A percentile compares a stretch with the other conserved stretches of the same genome.
phyloP scores from a whole-genome alignment of 345 rosid genomes.

The Arabis hirsuta region DNA sequence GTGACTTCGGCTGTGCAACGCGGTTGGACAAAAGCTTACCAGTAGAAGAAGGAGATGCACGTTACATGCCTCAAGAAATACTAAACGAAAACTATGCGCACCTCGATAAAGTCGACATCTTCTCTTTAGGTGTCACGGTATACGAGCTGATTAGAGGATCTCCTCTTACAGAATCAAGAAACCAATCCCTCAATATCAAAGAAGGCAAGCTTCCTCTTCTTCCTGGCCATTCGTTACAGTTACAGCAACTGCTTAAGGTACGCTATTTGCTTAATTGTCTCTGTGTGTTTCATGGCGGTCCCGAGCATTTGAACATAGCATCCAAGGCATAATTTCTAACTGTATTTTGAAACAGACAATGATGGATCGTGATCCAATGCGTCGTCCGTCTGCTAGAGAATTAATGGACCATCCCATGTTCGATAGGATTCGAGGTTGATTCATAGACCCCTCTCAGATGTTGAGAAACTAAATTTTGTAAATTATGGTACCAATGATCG shows the following conservation, averaged over 20 bases:
- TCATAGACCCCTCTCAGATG: background rate
- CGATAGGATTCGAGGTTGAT: slow-evolving; percentile 48
- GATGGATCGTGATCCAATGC: slow-evolving; percentile 79
- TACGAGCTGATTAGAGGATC: slow-evolving; percentile 86
- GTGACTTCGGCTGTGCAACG: slow-evolving; percentile 97
- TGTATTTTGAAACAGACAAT: slow-evolving; percentile 57
- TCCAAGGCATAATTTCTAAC: slow-evolving; percentile 25
- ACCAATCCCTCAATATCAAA: slow-evolving; percentile 66
- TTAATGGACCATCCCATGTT: slow-evolving; percentile 71
- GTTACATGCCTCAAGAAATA: slow-evolving; percentile 99
- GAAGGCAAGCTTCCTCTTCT: slow-evolving; percentile 90
- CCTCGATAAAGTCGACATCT: slow-evolving; percentile 91
- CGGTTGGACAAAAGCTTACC: slow-evolving; percentile 80
- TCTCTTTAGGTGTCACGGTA: slow-evolving; percentile 80
- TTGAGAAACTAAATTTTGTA: slow-evolving; percentile 32
- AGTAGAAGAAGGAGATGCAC: slow-evolving; percentile 97
- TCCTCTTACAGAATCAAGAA: slow-evolving; percentile 76
- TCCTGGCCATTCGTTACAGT: slow-evolving; percentile 82
- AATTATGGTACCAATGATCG: slow-evolving; percentile 30
- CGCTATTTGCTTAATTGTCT: background rate
- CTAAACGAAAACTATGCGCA: slow-evolving; percentile 82
- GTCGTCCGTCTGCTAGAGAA: slow-evolving; percentile 75
- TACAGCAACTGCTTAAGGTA: slow-evolving; percentile 94
- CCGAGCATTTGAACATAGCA: slow-evolving; percentile 1
- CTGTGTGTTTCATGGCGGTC: slow-evolving; percentile 11